Evolutionary conservation across 495 filamentous ascomycete species (phyloP), one percentile per base, ranked within the genome.

Genomic region (Daldinia concentrica): DNA sequence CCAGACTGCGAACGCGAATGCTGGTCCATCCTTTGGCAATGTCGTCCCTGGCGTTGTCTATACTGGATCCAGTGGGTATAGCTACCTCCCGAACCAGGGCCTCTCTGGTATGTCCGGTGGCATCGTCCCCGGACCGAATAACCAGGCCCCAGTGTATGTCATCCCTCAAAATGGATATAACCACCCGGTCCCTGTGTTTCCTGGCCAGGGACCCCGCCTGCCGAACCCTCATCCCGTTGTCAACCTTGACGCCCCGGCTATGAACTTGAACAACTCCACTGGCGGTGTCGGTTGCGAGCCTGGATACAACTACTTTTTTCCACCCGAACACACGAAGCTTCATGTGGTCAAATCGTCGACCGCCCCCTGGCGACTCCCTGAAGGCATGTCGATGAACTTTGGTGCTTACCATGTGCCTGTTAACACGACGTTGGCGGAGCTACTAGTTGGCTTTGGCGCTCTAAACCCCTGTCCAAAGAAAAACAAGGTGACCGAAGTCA

Each of bases 261-360:
- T 89, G 56, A 87, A 91, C 74, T 72, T 90, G 39, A 78, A 79
- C 22, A 83, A 89, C 60, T 80, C 83, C 15, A 84, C 85, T 11
- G 88, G 88, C 15, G 90, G 89, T 36, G 74, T 78, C 6, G 84
- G 83, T 39, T 78, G 80, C 36, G 83, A 85, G 66, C 83, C 83
- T 0, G 84, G 83, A 4, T 86, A 82, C 74, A 82, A 86, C 74
- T 87, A 85, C 72, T 78, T 84, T 57, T 86, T 86, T 72, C 80
- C 81, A 0, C 57, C 68, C 6, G 79, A 85, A 48, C 81, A 86
- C 74, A 81, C 79, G 19, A 83, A 82, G 55, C 78, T 86, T n/a
- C 79, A 84, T 55, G 77, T 85, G 26, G 75, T 86, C 72, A 83
- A 81, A 68, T 62, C 67, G 14, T 69, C 69, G 2, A 68, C 58